Percentiles rank a stretch among this genome's conserved stretches.
phyloP scores from a whole-genome alignment of 352 stramenopile species.

The Thraustochytrium sp. region DNA sequence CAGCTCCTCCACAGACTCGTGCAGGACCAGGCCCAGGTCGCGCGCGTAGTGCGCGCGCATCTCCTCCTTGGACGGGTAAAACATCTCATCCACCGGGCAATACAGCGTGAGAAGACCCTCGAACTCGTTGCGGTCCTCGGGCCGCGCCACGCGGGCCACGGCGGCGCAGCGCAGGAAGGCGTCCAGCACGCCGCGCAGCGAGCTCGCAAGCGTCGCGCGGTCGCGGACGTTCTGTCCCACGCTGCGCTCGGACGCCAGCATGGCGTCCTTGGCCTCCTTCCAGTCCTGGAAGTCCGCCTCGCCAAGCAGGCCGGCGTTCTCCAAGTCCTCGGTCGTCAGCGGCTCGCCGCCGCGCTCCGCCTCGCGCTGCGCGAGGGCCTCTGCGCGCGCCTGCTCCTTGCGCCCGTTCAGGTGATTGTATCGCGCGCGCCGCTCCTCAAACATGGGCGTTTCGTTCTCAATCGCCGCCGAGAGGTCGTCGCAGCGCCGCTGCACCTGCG shows the following conservation, averaged over 20 bases:
- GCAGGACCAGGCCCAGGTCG: background rate
- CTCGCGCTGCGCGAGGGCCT: background rate
- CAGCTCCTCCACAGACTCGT: background rate
- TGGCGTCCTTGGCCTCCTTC: constrained; percentile 3
- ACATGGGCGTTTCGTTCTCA: background rate
- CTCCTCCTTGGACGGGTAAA: constrained; percentile 2
- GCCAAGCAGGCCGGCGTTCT: background rate
- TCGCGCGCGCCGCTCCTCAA: background rate
- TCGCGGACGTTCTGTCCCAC: constrained; percentile 7
- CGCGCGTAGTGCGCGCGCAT: background rate
- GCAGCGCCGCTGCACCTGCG: constrained; percentile 9
- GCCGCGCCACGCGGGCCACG: background rate
- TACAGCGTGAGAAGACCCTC: background rate
- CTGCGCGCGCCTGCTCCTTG: background rate
- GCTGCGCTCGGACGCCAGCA: background rate
- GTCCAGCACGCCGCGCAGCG: constrained; percentile 5
- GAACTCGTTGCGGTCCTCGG: background rate
- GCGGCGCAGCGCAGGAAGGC: background rate
- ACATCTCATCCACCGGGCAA: constrained; percentile 22
- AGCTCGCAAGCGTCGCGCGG: constrained; percentile 10
- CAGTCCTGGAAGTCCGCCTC: constrained; percentile 19
- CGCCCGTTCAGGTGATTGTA: background rate
- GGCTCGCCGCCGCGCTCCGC: background rate
- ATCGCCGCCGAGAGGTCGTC: constrained; percentile 8
- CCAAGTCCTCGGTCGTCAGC: background rate